Conservation (phyloP, 306 rosid species). For the Vigna reflexopilosa region DNA sequence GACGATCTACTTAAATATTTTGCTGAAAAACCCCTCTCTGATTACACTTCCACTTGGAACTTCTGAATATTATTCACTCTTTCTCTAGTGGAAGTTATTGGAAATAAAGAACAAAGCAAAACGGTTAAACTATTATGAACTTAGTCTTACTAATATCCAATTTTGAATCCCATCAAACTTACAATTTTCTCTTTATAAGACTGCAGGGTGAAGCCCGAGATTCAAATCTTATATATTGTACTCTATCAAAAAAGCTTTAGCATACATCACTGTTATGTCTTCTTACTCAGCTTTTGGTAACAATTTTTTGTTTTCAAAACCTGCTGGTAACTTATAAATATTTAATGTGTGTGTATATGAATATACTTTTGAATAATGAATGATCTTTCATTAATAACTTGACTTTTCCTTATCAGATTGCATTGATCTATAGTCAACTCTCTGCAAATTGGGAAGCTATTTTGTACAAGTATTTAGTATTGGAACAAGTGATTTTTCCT, state of each 20-base stretch:
- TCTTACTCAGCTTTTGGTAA: constrained; percentile 78
- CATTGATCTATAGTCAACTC: background rate
- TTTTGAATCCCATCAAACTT: too few species aligned
- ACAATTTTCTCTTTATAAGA: too few species aligned
- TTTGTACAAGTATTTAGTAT: too few species aligned
- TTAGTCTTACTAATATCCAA: too few species aligned
- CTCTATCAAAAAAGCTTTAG: constrained; percentile 69
- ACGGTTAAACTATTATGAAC: too few species aligned
- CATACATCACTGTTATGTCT: constrained; percentile 77
- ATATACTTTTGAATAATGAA: background rate
- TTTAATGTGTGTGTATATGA: background rate
- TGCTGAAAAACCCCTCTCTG: background rate
- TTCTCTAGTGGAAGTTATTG: background rate
- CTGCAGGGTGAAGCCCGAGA: constrained; percentile 52
- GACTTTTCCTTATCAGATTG: background rate
- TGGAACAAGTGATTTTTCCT: too few species aligned
- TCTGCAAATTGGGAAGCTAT: too few species aligned
- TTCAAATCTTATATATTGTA: constrained; percentile 73
- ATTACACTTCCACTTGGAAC: background rate
- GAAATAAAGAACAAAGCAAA: background rate
- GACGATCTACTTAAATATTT: background rate
- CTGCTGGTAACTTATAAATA: background rate
- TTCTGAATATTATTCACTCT: background rate
- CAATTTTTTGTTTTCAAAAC: background rate
- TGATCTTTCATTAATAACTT: background rate